Evolutionary conservation across 495 filamentous ascomycete species (phyloP), one percentile per base, ranked within the genome.

Genomic region (Astrocystis sublimbata): DNA sequence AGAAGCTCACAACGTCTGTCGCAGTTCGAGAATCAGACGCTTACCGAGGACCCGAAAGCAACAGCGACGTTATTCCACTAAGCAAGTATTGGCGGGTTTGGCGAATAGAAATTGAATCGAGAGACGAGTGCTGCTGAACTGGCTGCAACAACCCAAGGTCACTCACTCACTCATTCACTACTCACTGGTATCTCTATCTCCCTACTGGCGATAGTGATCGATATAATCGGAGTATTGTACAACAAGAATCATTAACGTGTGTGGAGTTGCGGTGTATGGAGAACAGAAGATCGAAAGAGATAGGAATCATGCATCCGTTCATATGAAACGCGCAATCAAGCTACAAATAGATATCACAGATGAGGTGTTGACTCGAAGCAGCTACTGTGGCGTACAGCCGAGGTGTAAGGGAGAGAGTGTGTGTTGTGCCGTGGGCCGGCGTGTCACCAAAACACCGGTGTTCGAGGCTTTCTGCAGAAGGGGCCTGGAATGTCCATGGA

Each of bases 1-100:
- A 26, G 41, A 62, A 30, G 19, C 33, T 47, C 1, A 51, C 46
- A 9, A 53, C 64, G 40, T 61, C 21, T 53, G 24, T 31, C 23
- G 59, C 58, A 81, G 79, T 79, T 77, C 58, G 79, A 81, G 60
- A 68, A 66, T n/a, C 73, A 75, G 6, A 71, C 69, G 45, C 13
- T 71, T 8, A 69, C 68, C 17, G 61, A 71, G 19, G 63, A 63
- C 15, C 59, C 31, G 6, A 58, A 66, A 26, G 31, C 67, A 7
- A 43, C 58, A 28, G 58, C 63, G 42, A 33, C 61, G 21, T 23
- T 70, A 53, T 72, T 72, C 43, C 70, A 72, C 42, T 72, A 50
- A 24, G 17, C n/a, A 9, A 21, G 17, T n/a, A n/a, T n/a, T n/a
- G n/a, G n/a, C n/a, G n/a, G 33, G 49, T 15, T 51, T 42, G 58